Percentiles rank a stretch among this genome's conserved stretches.
phyloP scores from a whole-genome alignment of 345 rosid species.

The Noccaea bulbosa region DNA sequence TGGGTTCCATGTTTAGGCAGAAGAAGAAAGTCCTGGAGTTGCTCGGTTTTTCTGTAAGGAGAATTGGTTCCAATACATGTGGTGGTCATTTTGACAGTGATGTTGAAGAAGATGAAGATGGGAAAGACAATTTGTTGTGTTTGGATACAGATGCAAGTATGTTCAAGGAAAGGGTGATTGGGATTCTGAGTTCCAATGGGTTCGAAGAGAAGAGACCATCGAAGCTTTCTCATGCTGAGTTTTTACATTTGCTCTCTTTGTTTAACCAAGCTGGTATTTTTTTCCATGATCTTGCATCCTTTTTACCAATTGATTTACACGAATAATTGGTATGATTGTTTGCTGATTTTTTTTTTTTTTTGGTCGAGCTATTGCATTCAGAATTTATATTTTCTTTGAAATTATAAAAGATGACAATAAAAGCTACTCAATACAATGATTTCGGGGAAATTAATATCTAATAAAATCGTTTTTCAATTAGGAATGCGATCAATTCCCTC shows the following conservation, averaged over 20 bases:
- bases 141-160: slow-evolving; percentile 49
- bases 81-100: background rate
- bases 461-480: no score
- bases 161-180: slow-evolving; percentile 62
- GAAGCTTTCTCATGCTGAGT: slow-evolving; percentile 64
- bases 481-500: no score
- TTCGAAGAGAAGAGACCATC: slow-evolving; percentile 84
- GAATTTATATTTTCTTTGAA: background rate
- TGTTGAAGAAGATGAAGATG: slow-evolving; percentile 39
- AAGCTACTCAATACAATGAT: no score
- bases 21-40: slow-evolving; percentile 82
- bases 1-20: slow-evolving; percentile 90
- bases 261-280: slow-evolving; percentile 72
- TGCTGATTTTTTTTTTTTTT: background rate
- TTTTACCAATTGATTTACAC: slow-evolving; percentile 31
- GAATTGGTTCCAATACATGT: slow-evolving; percentile 30
- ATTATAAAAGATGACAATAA: background rate
- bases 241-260: slow-evolving; percentile 63
- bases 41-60: slow-evolving; percentile 38
- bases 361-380: background rate
- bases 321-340: slow-evolving; percentile 12
- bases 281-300: slow-evolving; percentile 52
- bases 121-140: slow-evolving; percentile 27
- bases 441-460: no score
- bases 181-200: slow-evolving; percentile 52